A percentile compares a stretch with the other conserved stretches of the same genome.
Evolutionary conservation across 2,329 filamentous ascomycete species (phyloP).

Genomic region (Botryotinia convoluta): DNA sequence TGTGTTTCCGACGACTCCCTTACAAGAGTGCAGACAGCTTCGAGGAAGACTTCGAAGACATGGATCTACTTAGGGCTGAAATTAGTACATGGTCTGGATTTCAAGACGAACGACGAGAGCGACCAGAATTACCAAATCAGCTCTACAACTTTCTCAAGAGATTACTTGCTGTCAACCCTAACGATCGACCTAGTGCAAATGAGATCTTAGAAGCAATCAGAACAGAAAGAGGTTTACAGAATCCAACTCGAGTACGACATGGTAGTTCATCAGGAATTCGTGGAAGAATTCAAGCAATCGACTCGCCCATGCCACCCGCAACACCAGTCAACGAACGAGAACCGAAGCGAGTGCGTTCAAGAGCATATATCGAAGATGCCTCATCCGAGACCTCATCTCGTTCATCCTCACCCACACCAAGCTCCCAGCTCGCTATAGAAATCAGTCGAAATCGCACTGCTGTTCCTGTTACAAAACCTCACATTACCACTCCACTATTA

Average conservation of each 20-base stretch:
- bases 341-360: slow-evolving; percentile 30
- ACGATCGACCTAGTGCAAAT: slow-evolving; percentile 75
- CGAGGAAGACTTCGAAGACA: slow-evolving; percentile 87
- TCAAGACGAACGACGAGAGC: slow-evolving; percentile 68
- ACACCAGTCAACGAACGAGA: slow-evolving; percentile 34
- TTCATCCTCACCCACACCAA: slow-evolving; percentile 26
- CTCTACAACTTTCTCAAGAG: slow-evolving; percentile 82
- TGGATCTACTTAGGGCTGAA: slow-evolving; percentile 79
- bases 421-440: slow-evolving; percentile 28
- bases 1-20: slow-evolving; percentile 89
- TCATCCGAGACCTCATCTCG: slow-evolving; percentile 24
- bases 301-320: slow-evolving; percentile 35
- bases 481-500: slow-evolving; percentile 40
- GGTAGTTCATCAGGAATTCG: slow-evolving; percentile 30
- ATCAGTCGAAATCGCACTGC: slow-evolving; percentile 14
- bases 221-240: slow-evolving; percentile 37
- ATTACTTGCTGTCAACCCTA: slow-evolving; percentile 74
- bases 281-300: slow-evolving; percentile 36
- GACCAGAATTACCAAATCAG: slow-evolving; percentile 80
- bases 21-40: slow-evolving; percentile 81
- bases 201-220: slow-evolving; percentile 63
- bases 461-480: slow-evolving; percentile 16
- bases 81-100: slow-evolving; percentile 88
- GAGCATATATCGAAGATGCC: slow-evolving; percentile 36
- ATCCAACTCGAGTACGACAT: slow-evolving; percentile 30